Evolutionary conservation across 2,329 filamentous ascomycete species (phyloP), one percentile per base, ranked within the genome.

Genomic region (Bretziella fagacearum): DNA sequence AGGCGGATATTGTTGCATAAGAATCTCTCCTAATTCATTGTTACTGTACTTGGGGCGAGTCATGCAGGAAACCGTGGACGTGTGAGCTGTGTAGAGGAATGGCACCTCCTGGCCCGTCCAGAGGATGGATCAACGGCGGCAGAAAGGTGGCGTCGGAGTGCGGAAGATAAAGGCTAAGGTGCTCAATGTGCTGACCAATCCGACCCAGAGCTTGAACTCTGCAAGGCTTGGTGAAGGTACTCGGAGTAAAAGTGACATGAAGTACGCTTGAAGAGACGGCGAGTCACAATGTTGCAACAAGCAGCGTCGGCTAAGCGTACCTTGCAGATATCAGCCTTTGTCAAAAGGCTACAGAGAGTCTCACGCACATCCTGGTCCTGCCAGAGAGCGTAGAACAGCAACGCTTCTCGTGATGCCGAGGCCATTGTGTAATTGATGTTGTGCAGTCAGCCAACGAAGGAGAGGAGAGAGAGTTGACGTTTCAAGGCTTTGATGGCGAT

Each of bases 1-100:
- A 4, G 86, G 84, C 45, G 84, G 84, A 57, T 93, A 93, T 63
- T 93, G 85, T 58, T 84, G 77, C 11, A 84, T 83, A 51, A 93
- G 69, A 50, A 93, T 71, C 57, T 89, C 81, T 52, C 79, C 85
- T 56, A 91, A 75, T 56, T 84, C 81, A 55, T 73, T 70, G 59
- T 79, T 83, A 54, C 81, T 83, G 60, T 93, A 93, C 63, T 84
- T 89, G 44, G 81, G 81, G 46, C 77, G 68, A 53, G 73, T 69
- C 54, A 77, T 64, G 39, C 69, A 73, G 47, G 69, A 74, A 25
- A 71, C 71, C 58, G 74, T 73, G 33, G 77, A 77, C 2, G 74
- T 75, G 56, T 85, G 80, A 13, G 86, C 85, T 48, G 76, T 81
- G 64, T 93, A 93, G 42, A 86, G 66, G 61, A 93, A 93, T 55